Percentiles rank a stretch among this genome's conserved stretches.
These are phyloP conservation scores for Spiraea crenata DNA, from an alignment of 331 rosid genomes.

Conservation along the genomic window DNA sequence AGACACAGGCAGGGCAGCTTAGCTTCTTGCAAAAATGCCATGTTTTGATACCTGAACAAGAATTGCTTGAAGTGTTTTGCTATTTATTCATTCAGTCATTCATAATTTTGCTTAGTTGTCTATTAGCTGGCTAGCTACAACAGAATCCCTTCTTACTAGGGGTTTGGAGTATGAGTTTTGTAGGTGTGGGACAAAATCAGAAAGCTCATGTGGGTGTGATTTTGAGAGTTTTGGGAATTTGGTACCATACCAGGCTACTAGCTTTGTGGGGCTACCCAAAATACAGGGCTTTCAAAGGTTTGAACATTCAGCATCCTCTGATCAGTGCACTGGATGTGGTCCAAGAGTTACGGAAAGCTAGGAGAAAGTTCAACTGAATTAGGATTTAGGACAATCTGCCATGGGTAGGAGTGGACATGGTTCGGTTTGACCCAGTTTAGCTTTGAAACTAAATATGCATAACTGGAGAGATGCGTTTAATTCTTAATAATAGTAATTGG, in stretches of 20 bases:
- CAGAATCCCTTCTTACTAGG: constrained; percentile 19
- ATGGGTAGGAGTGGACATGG: too few relatives aligned
- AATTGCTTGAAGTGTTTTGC: constrained; percentile 16
- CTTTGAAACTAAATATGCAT: too few relatives aligned
- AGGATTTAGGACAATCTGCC: too few relatives aligned
- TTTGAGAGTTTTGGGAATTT: constrained; percentile 42
- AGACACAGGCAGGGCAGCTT: constrained; percentile 30
- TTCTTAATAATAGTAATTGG: too few relatives aligned
- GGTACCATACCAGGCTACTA: neutral
- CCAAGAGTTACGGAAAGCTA: constrained; percentile 9
- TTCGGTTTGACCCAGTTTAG: too few relatives aligned
- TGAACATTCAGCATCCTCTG: constrained; percentile 27
- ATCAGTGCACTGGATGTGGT: constrained; percentile 27
- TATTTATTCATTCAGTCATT: constrained; percentile 30
- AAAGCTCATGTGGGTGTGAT: constrained; percentile 48
- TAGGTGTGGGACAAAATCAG: constrained; percentile 35
- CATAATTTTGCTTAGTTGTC: constrained; percentile 67
- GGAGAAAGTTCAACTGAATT: neutral
- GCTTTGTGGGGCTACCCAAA: constrained; percentile 42
- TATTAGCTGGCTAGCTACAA: constrained; percentile 59
- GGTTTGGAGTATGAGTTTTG: constrained; percentile 28
- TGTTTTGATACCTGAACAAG: constrained; percentile 28
- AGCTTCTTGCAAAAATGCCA: constrained; percentile 43
- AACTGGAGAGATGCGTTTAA: too few relatives aligned
- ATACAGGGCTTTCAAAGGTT: constrained; percentile 24